Base-by-base conservation (phyloP, 441 rosid species). In the Populus hybrid region DNA sequence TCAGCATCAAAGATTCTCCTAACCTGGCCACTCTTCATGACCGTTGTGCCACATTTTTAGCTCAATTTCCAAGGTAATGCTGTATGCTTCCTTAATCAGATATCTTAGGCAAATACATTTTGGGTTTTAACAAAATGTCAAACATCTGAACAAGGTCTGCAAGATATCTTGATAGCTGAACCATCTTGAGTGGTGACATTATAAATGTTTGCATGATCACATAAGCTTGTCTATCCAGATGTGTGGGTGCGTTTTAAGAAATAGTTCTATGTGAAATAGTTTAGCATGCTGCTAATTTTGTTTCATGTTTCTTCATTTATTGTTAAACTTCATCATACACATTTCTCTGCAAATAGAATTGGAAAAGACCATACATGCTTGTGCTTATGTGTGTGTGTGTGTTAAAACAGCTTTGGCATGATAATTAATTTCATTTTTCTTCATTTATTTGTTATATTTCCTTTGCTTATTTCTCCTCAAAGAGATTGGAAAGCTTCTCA, bases 31-130 rank as follows among this genome's bases (percentile, higher is more conserved):
- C 86, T 83, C 81, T 93, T 69, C 88, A 64, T 59, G 90, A 91
- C 76, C 89, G 72, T 23, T 91, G 91, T 77, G 70, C 89, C 61
- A 68, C 87, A 38, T 95, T 93, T 80, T 84, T 94, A 79, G 82
- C 90, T 77, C 91, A 86, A 67, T 89, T 89, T 82, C 82, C 83
- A 36, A 86, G 95, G 99, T 92, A 83, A 72, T 38, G 28, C 71
- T 50, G 38, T 78, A 40, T 59, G 28, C 76, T 78, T 68, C 42
- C 69, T 72, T 79, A 71, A 9, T 78, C 28, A 56, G 28, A 65
- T 61, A 36, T 80, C 66, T 36, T 67, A 6, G 35, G 9, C 9
- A 50, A 35, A 56, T 72, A 2, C 6, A 33, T 64, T 21, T 33
- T 63, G 50, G 24, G 26, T 66, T 71, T 7, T 75, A 12, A 9